Base-by-base conservation (phyloP, 345 rosid species). In the Salix viminalis region DNA sequence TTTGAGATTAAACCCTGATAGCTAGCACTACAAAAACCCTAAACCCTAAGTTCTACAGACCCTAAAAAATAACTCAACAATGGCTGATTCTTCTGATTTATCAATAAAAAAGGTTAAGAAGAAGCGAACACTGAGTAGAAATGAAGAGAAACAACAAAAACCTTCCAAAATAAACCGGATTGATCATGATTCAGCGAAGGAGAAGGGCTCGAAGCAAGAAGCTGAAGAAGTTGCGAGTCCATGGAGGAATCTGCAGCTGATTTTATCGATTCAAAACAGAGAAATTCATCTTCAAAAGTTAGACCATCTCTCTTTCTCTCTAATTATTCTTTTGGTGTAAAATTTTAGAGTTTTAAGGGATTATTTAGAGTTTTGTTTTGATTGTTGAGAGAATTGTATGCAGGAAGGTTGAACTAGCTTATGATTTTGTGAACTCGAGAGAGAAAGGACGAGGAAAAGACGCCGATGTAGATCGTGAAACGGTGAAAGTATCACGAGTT, bases 341-440 rank as follows among this genome's bases (percentile, higher is more conserved):
- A 26, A 26, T 60, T 36, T 36, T 5, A 8, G 15, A 62, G 36
- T 23, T 62, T 24, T 1, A 50, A 12, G 21, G 52, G 16, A 52
- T 10, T 23, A 1, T 67, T 10, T 34, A n/a, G 14, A 65, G 30
- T 62, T 73, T 68, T 65, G 37, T 41, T 58, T 72, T 70, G 71
- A 52, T 44, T 77, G 24, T 71, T n/a, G 37, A 70, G 62, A 15
- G 68, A 58, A 70, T 65, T 69, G 26, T 67, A 67, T 88, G 87
- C 97, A 93, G 98, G 88, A 96, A 93, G 85, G 83, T 96, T 77
- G 96, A 86, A 67, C 52, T 91, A 41, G 92, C 89, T 75, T 88
- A 81, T 65, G 62, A 67, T 84, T 91, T 79, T 77, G 91, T 91
- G 46, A 81, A 82, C 72, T 73, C 14, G 28, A 83, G 80, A 73